A percentile compares a stretch with the other conserved stretches of the same genome.
These are phyloP conservation scores for Pseudognaphalium luteoalbum DNA, from an alignment of 129 eudicot species.

Conservation along the genomic window DNA sequence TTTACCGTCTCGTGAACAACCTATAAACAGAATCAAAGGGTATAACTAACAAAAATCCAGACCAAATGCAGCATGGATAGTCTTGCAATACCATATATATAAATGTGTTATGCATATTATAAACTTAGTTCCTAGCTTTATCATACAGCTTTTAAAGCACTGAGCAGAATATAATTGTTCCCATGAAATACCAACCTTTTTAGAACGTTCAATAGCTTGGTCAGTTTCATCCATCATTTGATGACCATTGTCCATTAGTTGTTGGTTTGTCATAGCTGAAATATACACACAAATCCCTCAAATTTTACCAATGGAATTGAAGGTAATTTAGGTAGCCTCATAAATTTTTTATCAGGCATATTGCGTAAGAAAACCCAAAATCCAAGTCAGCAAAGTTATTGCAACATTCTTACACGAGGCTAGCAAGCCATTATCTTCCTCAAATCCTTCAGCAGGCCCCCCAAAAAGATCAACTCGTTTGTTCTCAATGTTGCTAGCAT, in stretches of 20 bases:
- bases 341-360: background rate
- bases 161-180: background rate
- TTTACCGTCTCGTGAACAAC: slow-evolving; percentile 79
- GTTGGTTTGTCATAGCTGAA: slow-evolving; percentile 91
- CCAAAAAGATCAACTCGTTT: slow-evolving; percentile 91
- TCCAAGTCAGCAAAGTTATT: background rate
- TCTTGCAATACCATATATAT: background rate
- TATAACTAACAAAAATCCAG: slow-evolving; percentile 3
- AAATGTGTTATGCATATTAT: background rate
- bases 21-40: slow-evolving; percentile 34
- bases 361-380: slow-evolving; percentile 10
- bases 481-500: slow-evolving; percentile 74
- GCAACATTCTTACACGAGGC: slow-evolving; percentile 73
- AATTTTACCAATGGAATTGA: background rate
- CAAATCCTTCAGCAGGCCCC: slow-evolving; percentile 69
- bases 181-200: slow-evolving; percentile 52
- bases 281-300: slow-evolving; percentile 8
- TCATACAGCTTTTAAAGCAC: background rate
- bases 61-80: slow-evolving; percentile 9
- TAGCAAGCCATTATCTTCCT: slow-evolving; percentile 70
- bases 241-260: slow-evolving; percentile 81
- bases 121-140: background rate
- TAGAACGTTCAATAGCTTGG: slow-evolving; percentile 89
- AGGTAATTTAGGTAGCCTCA: background rate
- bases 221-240: slow-evolving; percentile 97